Evolutionary conservation across 2,329 filamentous ascomycete species (phyloP).

Genomic region (Thelonectria olida): DNA sequence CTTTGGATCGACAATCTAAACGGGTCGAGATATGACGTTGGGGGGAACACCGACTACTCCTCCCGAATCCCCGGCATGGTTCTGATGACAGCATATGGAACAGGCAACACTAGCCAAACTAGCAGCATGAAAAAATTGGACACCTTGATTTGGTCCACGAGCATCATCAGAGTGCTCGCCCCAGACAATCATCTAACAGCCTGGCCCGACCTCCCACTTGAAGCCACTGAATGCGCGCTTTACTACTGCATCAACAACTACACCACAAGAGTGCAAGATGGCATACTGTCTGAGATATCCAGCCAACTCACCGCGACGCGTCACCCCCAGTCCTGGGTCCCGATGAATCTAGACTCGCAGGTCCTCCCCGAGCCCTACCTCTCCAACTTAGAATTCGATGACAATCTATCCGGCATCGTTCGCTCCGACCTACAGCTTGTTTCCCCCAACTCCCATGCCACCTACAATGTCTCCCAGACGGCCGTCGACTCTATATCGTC

Average conservation of each 20-base stretch:
- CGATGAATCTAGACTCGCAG: neutral
- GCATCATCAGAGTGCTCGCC: neutral
- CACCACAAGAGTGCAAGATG: neutral
- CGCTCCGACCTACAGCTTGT: neutral
- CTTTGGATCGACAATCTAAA: conserved; percentile 9
- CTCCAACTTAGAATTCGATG: neutral
- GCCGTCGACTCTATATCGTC: neutral
- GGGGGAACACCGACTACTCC: too few relatives aligned
- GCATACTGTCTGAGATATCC: neutral
- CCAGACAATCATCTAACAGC: neutral
- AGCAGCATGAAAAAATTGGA: conserved; percentile 23
- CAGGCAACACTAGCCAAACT: conserved; percentile 22
- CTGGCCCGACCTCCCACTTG: conserved; percentile 18
- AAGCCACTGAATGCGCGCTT: conserved; percentile 17
- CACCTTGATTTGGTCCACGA: conserved; percentile 28
- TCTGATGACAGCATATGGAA: conserved; percentile 19
- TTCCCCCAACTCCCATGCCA: neutral
- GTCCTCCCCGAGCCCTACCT: neutral
- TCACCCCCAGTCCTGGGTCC: neutral
- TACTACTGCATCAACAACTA: conserved; percentile 24
- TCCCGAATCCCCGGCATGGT: neutral
- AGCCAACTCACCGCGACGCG: neutral
- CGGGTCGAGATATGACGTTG: neutral
- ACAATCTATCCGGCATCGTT: neutral
- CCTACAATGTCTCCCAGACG: neutral